Evolutionary conservation across 495 filamentous ascomycete genomes (phyloP), one percentile per base, ranked within the genome.

Genomic region (Hamigera avellanea): DNA sequence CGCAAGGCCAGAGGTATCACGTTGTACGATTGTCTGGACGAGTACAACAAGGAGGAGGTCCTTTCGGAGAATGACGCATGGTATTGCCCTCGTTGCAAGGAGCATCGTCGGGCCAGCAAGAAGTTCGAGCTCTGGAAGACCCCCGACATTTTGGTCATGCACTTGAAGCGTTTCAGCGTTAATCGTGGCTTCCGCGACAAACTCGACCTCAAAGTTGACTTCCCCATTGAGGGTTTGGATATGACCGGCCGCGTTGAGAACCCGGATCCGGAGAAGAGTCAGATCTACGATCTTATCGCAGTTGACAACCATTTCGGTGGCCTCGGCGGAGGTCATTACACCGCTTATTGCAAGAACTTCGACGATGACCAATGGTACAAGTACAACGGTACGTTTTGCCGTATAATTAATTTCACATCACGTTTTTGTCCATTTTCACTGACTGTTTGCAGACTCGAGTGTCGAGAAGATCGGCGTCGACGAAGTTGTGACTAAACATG

Each of bases 111-210:
- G 16, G 91, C 93, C 14, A 86, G 75, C 62, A 98, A 96, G 71
- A 93, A 88, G 48, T 86, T 98, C 19, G 86, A 96, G 52, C 70
- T 98, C 2, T 98, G 91, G 91, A 94, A 86, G 53, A 78, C 80
- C 2, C 91, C 91, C 7, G 91, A 98, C 54, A 89, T 96, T 36
- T 69, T 98, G 10, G 79, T 96, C 35, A 76, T 96, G 37, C 91
- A 99, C 50, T 70, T 98, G 4, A 98, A 98, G 69, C 75, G 91
- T 13, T 98, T 98, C 50, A 89, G 86, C 46, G 80, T 80, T 14
- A 78, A 75, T 43, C 66, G 65, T 19, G 74, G 67, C 33, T 74
- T 81, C 35, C 70, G 87, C 14, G 83, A 93, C 49, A 98, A 98
- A 69, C 69, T 98, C 23, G 86, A 94, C 51, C 76, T 85, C 5